Conservation (phyloP, 768 basidiomycete genomes). For the Macrolepiota dolichaula region DNA sequence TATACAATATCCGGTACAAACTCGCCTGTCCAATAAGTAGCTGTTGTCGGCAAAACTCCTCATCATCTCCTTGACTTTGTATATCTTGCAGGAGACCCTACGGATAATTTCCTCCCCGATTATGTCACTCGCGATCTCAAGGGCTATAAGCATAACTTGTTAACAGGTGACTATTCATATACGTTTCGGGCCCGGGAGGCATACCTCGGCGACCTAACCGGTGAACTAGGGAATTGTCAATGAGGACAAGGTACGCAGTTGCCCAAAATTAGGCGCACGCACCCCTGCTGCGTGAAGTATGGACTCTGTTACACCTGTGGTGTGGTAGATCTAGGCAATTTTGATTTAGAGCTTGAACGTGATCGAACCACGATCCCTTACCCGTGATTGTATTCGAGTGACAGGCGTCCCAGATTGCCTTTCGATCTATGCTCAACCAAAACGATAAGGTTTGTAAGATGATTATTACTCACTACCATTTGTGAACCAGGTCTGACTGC, state of each 20-base stretch:
- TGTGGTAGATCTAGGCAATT: not conserved
- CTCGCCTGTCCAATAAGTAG: not conserved
- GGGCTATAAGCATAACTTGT: not conserved
- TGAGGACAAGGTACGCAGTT: not conserved
- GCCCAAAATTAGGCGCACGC: not conserved
- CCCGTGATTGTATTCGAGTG: constrained; percentile 3
- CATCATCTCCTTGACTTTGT: not conserved
- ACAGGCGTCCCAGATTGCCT: constrained; percentile 3
- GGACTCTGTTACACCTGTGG: not conserved
- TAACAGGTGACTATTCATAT: not conserved
- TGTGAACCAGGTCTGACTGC: not conserved
- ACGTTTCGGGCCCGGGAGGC: not conserved
- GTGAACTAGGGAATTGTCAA: not conserved
- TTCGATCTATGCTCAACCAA: not conserved
- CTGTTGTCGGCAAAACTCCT: not conserved
- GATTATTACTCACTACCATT: not conserved
- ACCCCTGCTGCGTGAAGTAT: not conserved
- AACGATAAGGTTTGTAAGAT: not conserved
- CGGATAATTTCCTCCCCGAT: not conserved
- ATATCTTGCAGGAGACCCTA: not conserved
- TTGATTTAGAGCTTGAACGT: not conserved
- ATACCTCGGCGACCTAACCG: not conserved
- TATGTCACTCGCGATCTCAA: not conserved
- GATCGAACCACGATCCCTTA: not conserved
- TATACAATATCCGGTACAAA: not conserved